Percentiles rank a stretch among this genome's conserved stretches.
phyloP scores from a whole-genome alignment of 129 eudicot genomes.

The Solidago caesia region DNA sequence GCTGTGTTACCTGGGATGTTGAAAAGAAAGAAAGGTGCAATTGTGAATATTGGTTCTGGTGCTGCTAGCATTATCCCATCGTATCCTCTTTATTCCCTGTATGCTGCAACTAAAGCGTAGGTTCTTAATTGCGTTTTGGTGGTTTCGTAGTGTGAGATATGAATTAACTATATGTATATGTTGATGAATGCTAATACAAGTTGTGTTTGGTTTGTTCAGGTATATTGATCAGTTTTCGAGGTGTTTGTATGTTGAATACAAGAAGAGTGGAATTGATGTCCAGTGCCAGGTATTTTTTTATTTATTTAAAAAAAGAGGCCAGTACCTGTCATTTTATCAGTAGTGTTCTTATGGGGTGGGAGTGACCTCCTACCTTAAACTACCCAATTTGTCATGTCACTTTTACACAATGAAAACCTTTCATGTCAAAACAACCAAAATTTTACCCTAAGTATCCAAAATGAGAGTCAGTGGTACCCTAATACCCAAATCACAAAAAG shows the following conservation, averaged over 20 bases:
- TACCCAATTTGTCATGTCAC: too few relatives aligned
- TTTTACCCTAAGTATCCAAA: too few relatives aligned
- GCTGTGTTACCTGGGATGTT: slow-evolving; percentile 82
- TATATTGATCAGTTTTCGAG: slow-evolving; percentile 28
- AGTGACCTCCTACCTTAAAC: too few relatives aligned
- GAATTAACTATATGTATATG: background rate
- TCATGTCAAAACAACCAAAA: too few relatives aligned
- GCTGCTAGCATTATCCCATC: slow-evolving; percentile 81
- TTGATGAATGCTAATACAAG: background rate
- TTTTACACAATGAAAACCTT: too few relatives aligned
- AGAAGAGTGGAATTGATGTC: slow-evolving; percentile 31
- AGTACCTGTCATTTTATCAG: background rate
- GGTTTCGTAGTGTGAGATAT: background rate
- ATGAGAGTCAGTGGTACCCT: too few relatives aligned
- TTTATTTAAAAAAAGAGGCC: background rate
- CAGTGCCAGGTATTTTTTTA: slow-evolving; percentile 22
- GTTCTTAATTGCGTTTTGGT: slow-evolving; percentile 10
- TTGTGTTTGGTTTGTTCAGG: slow-evolving; percentile 7
- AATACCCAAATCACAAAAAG: too few relatives aligned
- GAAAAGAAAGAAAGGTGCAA: slow-evolving; percentile 86
- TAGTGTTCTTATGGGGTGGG: background rate
- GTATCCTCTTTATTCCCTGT: slow-evolving; percentile 91
- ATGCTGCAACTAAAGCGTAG: slow-evolving; percentile 97
- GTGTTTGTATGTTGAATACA: slow-evolving; percentile 33
- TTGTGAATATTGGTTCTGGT: slow-evolving; percentile 95